Percentiles rank a stretch among this genome's conserved stretches.
phyloP scores from a whole-genome alignment of 306 rosid species.

The Glycine tomentella region DNA sequence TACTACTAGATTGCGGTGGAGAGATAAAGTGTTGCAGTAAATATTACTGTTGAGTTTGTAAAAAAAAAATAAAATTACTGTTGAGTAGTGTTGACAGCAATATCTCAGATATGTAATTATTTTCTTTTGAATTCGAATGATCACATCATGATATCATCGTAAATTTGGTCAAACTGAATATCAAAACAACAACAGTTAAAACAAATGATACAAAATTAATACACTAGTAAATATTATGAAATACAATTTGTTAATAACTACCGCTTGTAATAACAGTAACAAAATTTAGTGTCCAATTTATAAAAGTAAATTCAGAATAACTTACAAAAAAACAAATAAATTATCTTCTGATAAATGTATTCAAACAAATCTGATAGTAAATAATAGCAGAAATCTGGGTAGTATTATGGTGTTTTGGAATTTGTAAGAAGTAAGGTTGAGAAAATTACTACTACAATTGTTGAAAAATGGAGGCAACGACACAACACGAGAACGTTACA shows the following conservation, averaged over 20 bases:
- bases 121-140: not conserved
- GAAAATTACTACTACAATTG: not conserved
- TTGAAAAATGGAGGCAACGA: conserved; percentile 9
- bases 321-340: too few species aligned
- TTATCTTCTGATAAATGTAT: too few species aligned
- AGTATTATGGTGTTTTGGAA: not conserved
- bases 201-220: not conserved
- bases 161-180: not conserved
- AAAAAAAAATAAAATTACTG: not conserved
- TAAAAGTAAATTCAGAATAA: too few species aligned
- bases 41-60: not conserved
- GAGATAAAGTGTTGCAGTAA: not conserved
- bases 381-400: not conserved
- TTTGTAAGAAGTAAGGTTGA: not conserved
- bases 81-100: not conserved
- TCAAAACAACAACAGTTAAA: not conserved
- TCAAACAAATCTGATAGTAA: not conserved
- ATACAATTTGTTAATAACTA: too few species aligned
- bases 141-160: not conserved
- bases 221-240: too few species aligned
- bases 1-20: not conserved
- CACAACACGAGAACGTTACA: not conserved
- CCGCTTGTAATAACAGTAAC: too few species aligned
- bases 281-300: too few species aligned
- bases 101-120: not conserved